These are phyloP conservation scores for Tetradesmus obliquus DNA, from an alignment of 139 green algal genomes.

Conservation along the genomic window DNA sequence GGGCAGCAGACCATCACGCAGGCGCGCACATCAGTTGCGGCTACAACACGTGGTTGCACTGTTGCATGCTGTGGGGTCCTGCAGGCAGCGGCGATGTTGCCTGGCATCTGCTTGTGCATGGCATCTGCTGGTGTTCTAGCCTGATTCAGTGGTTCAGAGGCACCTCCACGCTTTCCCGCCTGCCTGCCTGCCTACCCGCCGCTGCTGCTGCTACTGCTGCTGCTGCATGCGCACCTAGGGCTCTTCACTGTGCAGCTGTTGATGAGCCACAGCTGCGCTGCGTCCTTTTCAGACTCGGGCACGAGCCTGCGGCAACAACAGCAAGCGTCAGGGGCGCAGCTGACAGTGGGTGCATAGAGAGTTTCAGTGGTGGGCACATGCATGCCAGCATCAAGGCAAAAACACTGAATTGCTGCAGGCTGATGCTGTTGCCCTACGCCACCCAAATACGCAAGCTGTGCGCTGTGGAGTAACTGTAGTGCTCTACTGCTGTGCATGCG, in stretches of 20 bases:
- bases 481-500: not conserved
- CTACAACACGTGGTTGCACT: not conserved
- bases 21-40: not conserved
- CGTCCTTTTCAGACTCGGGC: conserved; percentile 60
- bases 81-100: no score
- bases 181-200: no score
- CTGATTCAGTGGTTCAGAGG: no score
- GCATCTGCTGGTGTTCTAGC: no score
- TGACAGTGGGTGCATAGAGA: no score
- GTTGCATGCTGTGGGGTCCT: no score
- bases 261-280: conserved; percentile 89
- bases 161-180: no score
- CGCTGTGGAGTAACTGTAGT: not conserved
- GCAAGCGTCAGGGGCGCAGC: no score
- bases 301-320: conserved; percentile 61
- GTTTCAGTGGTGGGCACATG: no score
- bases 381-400: not conserved
- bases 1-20: not conserved
- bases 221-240: conserved; percentile 65
- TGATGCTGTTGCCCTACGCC: not conserved
- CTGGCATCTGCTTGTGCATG: no score
- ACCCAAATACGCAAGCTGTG: no score
- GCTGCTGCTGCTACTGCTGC: not conserved
- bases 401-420: not conserved
- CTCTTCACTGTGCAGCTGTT: conserved; percentile 97